Base-by-base conservation (phyloP, 2,329 filamentous ascomycete genomes). In the Arthroderma uncinatum region DNA sequence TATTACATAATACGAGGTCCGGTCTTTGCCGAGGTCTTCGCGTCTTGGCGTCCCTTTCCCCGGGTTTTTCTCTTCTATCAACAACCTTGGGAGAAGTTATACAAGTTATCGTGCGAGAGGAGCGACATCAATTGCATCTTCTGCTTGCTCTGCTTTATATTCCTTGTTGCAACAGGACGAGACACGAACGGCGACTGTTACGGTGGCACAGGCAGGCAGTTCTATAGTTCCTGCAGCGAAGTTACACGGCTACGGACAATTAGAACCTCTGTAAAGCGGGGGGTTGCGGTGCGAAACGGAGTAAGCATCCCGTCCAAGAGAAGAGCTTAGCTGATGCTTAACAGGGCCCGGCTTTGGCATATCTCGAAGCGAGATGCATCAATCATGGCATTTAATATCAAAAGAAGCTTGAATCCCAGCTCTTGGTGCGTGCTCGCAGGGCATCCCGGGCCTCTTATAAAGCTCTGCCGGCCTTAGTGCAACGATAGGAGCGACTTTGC, bases 321-420 rank as follows among this genome's bases (percentile, higher is more conserved):
- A 47, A 25, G 40, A 47, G 40, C 40, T 47, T 47, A 47, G 40
- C 40, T 25, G 40, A 47, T 25, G 40, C 8, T 47, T 47, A 14
- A 47, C 21, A 47, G 40, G 21, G 4, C 40, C 9, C 19, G 23
- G n/a, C 5, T 25, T 25, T 23, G 40, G n/a, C n/a, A 21, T 25
- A 47, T 47, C 10, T 23, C 21, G 40, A 47, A 47, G 40, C 40
- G 28, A 50, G 5, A 50, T 50, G 42, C 42, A 48, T 14, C 23
- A 14, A 4, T 48, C 10, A 25, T 25, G 47, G 25, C 12, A 28
- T 30, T 48, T 50, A 50, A 33, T 34, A 19, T 50, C 12, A 14
- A 30, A 19, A 50, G 47, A 50, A 50, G 47, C 14, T 50, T 50
- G 25, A 30, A 50, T 50, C 47, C 25, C 47, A 50, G 47, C 47